These are phyloP conservation scores for Fusarium solani-melongenae DNA, from an alignment of 2,329 filamentous ascomycete genomes.

Conservation along the genomic window DNA sequence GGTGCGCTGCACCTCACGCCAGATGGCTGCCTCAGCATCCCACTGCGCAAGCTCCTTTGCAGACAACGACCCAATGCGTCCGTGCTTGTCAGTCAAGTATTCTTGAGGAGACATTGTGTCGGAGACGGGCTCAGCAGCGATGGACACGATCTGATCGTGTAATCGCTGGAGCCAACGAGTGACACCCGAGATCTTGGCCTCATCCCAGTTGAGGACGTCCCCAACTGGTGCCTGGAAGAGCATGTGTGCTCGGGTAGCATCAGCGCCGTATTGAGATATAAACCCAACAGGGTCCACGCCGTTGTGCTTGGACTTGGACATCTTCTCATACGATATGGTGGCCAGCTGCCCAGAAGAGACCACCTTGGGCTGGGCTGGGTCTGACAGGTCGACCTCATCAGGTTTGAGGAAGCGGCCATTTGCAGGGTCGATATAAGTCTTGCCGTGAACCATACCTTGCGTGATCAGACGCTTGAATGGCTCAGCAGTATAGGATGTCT, in stretches of 20 bases:
- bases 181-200: constrained; percentile 82
- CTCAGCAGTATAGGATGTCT: constrained; percentile 63
- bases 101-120: constrained; percentile 38
- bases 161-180: constrained; percentile 82
- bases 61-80: constrained; percentile 45
- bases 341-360: constrained; percentile 68
- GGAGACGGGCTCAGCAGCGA: constrained; percentile 27
- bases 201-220: constrained; percentile 90
- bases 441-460: constrained; percentile 94
- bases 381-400: constrained; percentile 75
- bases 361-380: constrained; percentile 69
- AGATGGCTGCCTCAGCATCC: constrained; percentile 63
- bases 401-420: constrained; percentile 83
- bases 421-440: constrained; percentile 79
- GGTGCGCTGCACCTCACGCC: constrained; percentile 74
- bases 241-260: constrained; percentile 86
- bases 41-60: constrained; percentile 50
- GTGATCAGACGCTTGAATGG: constrained; percentile 86
- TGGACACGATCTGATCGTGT: constrained; percentile 63
- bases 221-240: constrained; percentile 88
- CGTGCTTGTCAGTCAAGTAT: constrained; percentile 52
- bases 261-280: constrained; percentile 81
- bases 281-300: constrained; percentile 83
- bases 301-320: constrained; percentile 96
- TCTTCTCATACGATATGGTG: constrained; percentile 82